Evolutionary conservation across 148 eudicot genomes (phyloP).

Genomic region (Nyssa sinensis): DNA sequence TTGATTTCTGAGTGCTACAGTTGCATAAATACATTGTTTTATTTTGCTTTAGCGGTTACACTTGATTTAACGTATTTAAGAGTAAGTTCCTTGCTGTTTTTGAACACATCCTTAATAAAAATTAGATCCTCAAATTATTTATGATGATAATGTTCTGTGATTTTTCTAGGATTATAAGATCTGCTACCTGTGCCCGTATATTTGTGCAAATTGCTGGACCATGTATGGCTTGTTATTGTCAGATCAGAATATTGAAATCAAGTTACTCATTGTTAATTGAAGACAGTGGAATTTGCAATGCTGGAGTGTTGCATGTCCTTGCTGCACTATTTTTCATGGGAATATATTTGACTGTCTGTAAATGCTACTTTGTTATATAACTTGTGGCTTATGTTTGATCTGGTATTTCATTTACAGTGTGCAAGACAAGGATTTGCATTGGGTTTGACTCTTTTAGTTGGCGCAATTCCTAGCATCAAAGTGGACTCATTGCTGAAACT

Average conservation of each 20-base stretch:
- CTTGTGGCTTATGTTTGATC: slow-evolving; percentile 3
- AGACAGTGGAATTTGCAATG: not conserved
- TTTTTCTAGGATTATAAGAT: not conserved
- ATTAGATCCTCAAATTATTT: not conserved
- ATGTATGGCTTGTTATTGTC: not conserved
- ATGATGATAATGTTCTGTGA: not conserved
- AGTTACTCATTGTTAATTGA: not conserved
- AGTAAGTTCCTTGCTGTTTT: not conserved
- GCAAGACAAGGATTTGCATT: slow-evolving; percentile 99
- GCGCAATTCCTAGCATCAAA: slow-evolving; percentile 56
- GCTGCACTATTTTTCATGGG: not conserved
- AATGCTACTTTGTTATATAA: not conserved
- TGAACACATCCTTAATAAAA: not conserved
- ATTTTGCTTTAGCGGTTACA: not conserved
- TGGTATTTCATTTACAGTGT: slow-evolving; percentile 49
- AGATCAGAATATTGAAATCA: not conserved
- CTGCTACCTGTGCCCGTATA: too few relatives aligned
- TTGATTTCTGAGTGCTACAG: not conserved
- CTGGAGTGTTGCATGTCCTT: not conserved
- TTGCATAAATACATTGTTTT: not conserved
- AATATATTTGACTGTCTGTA: not conserved
- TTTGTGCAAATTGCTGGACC: not conserved
- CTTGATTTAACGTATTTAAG: not conserved
- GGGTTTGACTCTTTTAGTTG: slow-evolving; percentile 73
- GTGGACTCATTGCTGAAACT: slow-evolving; percentile 71